phyloP scores from a whole-genome alignment of 2,329 filamentous ascomycete genomes.

The Colletotrichum sp. region DNA sequence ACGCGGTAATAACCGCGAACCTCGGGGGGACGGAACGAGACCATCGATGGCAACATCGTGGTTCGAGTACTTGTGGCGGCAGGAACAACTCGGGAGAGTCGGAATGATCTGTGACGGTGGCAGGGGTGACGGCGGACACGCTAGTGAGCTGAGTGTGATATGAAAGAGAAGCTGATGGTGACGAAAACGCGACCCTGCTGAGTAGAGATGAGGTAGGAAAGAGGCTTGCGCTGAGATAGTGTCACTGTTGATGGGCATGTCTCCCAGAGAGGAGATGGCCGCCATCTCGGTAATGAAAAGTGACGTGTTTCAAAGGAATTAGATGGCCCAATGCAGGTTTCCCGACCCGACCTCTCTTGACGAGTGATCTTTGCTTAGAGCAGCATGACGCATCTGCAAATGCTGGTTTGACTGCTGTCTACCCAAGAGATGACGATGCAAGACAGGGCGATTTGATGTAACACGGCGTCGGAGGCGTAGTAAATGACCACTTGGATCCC shows the following conservation, averaged over 20 bases:
- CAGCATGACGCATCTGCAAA: not conserved
- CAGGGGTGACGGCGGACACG: not conserved
- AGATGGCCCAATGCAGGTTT: not conserved
- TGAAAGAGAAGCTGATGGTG: not conserved
- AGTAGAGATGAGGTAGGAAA: not conserved
- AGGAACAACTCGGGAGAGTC: not conserved
- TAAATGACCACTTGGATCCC: not conserved
- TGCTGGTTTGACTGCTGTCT: conserved; percentile 5
- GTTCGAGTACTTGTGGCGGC: not conserved
- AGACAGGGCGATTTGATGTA: not conserved
- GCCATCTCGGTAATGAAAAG: not conserved
- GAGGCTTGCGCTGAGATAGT: not conserved
- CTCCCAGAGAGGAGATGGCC: not conserved
- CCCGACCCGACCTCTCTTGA: not conserved
- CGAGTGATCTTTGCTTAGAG: not conserved
- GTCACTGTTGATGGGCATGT: not conserved
- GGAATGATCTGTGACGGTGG: not conserved
- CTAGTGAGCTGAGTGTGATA: not conserved
- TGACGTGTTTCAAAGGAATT: not conserved
- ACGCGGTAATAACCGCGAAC: not conserved
- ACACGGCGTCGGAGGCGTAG: not conserved
- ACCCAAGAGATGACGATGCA: not conserved
- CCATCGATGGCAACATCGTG: not conserved
- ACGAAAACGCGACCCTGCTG: not conserved
- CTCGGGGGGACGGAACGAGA: not conserved